Base-by-base conservation (phyloP, 179 eudicot species). In the Vitellaria paradoxa region DNA sequence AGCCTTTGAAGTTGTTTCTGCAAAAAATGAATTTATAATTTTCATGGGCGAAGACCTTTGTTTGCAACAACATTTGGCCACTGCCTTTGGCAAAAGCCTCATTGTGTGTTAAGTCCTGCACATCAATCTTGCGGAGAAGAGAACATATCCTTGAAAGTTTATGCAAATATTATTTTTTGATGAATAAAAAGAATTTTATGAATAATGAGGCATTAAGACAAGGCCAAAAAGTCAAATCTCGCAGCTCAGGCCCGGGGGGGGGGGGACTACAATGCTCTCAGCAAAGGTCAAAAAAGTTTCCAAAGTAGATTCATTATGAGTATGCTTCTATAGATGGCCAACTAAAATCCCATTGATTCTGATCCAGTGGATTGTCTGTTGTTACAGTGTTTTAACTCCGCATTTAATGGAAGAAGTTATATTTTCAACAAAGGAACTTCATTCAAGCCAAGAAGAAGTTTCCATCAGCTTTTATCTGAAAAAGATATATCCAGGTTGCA, bases 401-500 rank as follows among this genome's bases (percentile, higher is more conserved):
- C 97, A 96, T 80, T 89, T 77, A 78, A 82, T 67, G 79, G 99
- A 96, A 83, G 98, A 96, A 85, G 95, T 94, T 64, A 94, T 84
- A 78, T 96, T 84, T 81, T 94, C 98, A 61, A 81, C 80, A 53
- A 79, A 83, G 79, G 99, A 94, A 85, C 95, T 94, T 62, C 82
- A 86, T 79, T 89, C 91, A 40, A 88, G 93, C 86, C 81, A 91
- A 81, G 91, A 88, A 52, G 89, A 83, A 66, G 99, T 94, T 78
- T 87, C 99, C 68, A 96, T 96, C 77, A 72, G 87, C 80, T 91
- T 85, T 68, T 96, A 96, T 79, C 89, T 96, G 98, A 89, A 85
- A 61, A 92, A 88, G 86, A 96, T 96, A 81, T 94, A 82, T 89
- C 99, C 99, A 87, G 99, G 99, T 96, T 76, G 37, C 53, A 3